Evolutionary conservation across 331 rosid genomes (phyloP).

Genomic region (Cydonia oblonga): DNA sequence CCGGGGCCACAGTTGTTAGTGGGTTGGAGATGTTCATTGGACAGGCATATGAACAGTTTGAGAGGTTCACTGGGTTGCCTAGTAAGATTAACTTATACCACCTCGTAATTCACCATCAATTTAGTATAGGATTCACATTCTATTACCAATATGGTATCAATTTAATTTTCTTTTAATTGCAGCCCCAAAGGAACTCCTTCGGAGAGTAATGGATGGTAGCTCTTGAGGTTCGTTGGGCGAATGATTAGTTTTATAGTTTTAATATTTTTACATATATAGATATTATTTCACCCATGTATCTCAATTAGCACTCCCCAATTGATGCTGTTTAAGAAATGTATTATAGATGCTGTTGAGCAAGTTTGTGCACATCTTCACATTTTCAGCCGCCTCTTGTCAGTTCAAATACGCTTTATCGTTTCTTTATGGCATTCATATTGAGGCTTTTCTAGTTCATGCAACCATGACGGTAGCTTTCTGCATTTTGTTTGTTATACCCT

Average conservation of each 20-base stretch:
- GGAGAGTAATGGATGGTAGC: constrained; percentile 44
- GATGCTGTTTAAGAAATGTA: background rate
- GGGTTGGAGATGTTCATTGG: constrained; percentile 86
- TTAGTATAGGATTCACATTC: background rate
- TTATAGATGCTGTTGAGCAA: background rate
- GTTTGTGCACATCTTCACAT: background rate
- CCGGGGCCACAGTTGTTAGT: constrained; percentile 60
- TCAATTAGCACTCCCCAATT: background rate
- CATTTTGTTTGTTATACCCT: background rate
- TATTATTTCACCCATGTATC: background rate
- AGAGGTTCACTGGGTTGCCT: constrained; percentile 73
- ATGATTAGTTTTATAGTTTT: background rate
- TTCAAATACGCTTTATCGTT: background rate
- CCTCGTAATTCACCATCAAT: background rate
- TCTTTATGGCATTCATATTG: background rate
- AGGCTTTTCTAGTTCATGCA: too few relatives aligned
- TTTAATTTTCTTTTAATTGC: constrained; percentile 22
- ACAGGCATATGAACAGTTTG: constrained; percentile 79
- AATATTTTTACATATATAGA: background rate
- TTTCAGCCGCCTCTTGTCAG: too few relatives aligned
- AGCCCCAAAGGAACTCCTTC: constrained; percentile 74
- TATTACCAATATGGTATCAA: constrained; percentile 3
- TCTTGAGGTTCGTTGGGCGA: constrained; percentile 30
- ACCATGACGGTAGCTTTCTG: too few relatives aligned
- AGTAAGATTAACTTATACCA: constrained; percentile 33